Base-by-base conservation (phyloP, 495 filamentous ascomycete genomes). In the Hypoxylon fragiforme region DNA sequence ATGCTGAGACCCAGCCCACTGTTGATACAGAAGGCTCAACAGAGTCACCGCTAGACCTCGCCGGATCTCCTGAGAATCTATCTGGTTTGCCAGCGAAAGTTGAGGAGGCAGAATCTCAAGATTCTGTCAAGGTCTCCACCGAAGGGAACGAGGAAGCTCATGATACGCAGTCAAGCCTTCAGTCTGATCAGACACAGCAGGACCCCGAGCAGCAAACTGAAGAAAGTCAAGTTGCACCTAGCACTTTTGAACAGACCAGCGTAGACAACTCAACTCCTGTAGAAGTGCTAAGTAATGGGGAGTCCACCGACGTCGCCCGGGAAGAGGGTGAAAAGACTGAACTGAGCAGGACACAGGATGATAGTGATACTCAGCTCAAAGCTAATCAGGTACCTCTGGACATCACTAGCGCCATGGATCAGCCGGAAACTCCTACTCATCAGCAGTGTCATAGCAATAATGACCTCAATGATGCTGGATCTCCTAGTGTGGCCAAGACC, bases 311-410 rank as follows among this genome's bases (percentile, higher is more conserved):
- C 31, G 11, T 30, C 32, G 18, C 38, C 20, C 59, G 65, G 8
- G 66, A 67, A 44, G 66, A 64, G 34, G 50, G 57, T 22, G 67
- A 68, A 54, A 65, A 68, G 50, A 63, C 58, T 46, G 41, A 57
- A 52, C 36, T 3, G 30, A 15, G 2, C 15, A 35, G 26, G 5
- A 14, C 31, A 5, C 28, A n/a, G 16, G 39, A 55, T 18, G 48
- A 50, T 6, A n/a, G 13, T 9, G 37, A 30, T 28, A 0, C 35
- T 3, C 53, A 56, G 41, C 46, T 50, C 18, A 60, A 67, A 14
- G 8, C 9, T 0, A 39, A 14, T 34, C 19, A 57, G 22, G 32
- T 13, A 34, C 24, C 38, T 43, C 15, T 20, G 20, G 45, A 52
- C 21, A 39, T 12, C 15, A 31, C 26, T 11, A 7, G 18, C 26